phyloP scores from a whole-genome alignment of 371 early-diverging fungal genomes.

The Actinomortierella ambigua region DNA sequence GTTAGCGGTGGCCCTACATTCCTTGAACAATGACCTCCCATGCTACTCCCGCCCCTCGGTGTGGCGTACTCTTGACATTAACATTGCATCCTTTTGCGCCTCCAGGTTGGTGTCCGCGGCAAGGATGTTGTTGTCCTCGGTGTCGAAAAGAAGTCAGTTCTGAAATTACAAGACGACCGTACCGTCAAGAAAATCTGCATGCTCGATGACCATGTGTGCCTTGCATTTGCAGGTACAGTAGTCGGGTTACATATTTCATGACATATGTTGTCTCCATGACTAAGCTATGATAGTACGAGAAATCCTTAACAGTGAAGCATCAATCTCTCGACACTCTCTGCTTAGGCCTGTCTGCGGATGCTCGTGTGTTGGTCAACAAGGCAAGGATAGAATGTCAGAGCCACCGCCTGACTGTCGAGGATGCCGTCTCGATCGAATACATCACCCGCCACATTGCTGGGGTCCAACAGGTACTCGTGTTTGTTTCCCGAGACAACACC shows the following conservation, averaged over 20 bases:
- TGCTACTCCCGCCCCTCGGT: not conserved
- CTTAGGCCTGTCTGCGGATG: constrained; percentile 93
- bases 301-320: not conserved
- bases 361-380: constrained; percentile 95
- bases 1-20: constrained; percentile 4
- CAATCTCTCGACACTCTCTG: not conserved
- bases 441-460: constrained; percentile 97
- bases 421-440: constrained; percentile 98
- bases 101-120: constrained; percentile 96
- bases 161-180: constrained; percentile 96
- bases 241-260: not conserved
- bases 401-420: constrained; percentile 96
- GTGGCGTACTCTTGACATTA: constrained; percentile 1
- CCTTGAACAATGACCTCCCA: not conserved
- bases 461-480: constrained; percentile 94
- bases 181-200: constrained; percentile 96
- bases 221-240: constrained; percentile 92
- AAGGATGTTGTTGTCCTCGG: constrained; percentile 92
- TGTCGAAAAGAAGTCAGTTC: constrained; percentile 96
- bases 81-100: not conserved
- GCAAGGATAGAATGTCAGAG: constrained; percentile 98
- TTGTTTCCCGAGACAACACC: no score
- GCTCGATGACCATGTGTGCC: constrained; percentile 96
- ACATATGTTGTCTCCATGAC: not conserved
- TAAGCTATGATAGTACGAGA: not conserved